Percentiles rank a stretch among this genome's conserved stretches.
Evolutionary conservation across 2,329 filamentous ascomycete species (phyloP).

Genomic region (Stylonectria norvegica): DNA sequence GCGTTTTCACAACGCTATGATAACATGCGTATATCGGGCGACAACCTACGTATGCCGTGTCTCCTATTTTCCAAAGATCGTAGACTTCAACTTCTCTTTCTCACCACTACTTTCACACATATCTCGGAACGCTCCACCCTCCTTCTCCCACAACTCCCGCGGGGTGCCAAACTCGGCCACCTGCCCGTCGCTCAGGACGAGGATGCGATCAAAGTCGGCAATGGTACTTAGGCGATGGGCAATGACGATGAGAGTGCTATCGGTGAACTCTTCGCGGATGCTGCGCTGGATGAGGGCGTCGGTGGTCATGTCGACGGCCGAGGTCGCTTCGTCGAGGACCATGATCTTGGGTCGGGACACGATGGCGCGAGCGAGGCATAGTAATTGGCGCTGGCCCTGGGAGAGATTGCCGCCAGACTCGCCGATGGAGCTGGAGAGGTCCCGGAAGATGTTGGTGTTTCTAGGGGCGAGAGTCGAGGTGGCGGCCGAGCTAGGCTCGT

Average conservation of each 20-base stretch:
- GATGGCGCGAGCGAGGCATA: slow-evolving; percentile 71
- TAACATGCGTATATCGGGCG: too few species aligned
- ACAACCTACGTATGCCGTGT: background rate
- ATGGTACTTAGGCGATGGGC: slow-evolving; percentile 74
- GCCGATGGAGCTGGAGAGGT: slow-evolving; percentile 60
- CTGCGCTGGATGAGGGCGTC: slow-evolving; percentile 70
- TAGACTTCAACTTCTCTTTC: slow-evolving; percentile 48
- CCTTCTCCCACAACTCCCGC: slow-evolving; percentile 55
- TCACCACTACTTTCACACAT: slow-evolving; percentile 63
- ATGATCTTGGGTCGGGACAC: slow-evolving; percentile 71
- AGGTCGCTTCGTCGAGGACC: slow-evolving; percentile 77
- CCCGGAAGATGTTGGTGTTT: slow-evolving; percentile 64
- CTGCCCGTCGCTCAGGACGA: slow-evolving; percentile 65
- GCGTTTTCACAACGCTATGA: too few species aligned
- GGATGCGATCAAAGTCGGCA: slow-evolving; percentile 70
- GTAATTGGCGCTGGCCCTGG: slow-evolving; percentile 72
- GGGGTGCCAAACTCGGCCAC: slow-evolving; percentile 68
- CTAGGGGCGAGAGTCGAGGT: slow-evolving; percentile 33
- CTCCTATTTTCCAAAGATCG: slow-evolving; percentile 36
- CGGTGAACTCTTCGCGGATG: slow-evolving; percentile 68
- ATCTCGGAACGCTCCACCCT: slow-evolving; percentile 54
- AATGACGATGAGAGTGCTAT: slow-evolving; percentile 68
- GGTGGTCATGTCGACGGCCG: slow-evolving; percentile 73
- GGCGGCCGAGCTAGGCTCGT: slow-evolving; percentile 37
- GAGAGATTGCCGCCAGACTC: slow-evolving; percentile 73